A percentile compares a stretch with the other conserved stretches of the same genome.
These are phyloP conservation scores for Neonectria coccinea DNA, from an alignment of 2,329 filamentous ascomycete genomes.

Conservation along the genomic window DNA sequence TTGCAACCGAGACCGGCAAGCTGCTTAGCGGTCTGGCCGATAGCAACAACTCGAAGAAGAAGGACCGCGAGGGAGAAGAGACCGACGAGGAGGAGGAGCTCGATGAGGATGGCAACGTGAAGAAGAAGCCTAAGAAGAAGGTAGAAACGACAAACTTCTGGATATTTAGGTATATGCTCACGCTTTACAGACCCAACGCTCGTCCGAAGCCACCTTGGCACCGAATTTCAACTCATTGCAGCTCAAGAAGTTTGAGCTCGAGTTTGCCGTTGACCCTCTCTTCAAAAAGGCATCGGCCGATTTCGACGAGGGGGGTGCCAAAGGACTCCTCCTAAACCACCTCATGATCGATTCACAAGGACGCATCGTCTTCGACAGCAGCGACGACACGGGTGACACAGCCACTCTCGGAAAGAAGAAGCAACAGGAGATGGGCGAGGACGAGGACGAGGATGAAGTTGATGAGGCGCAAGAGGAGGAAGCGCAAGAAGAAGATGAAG, in stretches of 20 bases:
- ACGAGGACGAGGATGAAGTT: conserved; percentile 46
- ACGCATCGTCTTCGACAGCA: conserved; percentile 97
- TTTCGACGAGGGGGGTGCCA: conserved; percentile 97
- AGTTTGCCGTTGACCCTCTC: conserved; percentile 96
- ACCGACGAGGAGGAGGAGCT: conserved; percentile 73
- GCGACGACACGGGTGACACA: conserved; percentile 79
- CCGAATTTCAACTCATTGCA: conserved; percentile 89
- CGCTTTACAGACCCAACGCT: conserved; percentile 69
- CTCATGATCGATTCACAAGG: conserved; percentile 94
- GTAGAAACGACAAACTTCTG: conserved; percentile 54
- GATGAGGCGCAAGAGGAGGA: conserved; percentile 52
- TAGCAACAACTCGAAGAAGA: conserved; percentile 82
- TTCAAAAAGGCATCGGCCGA: conserved; percentile 99
- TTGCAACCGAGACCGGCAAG: conserved; percentile 96
- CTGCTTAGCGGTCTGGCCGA: conserved; percentile 93
- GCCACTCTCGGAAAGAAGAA: conserved; percentile 50
- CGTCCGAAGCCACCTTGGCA: conserved; percentile 92
- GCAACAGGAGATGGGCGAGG: conserved; percentile 55
- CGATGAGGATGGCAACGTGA: conserved; percentile 69
- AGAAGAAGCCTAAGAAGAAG: conserved; percentile 80
- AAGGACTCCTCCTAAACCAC: conserved; percentile 93
- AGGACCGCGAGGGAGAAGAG: conserved; percentile 75
- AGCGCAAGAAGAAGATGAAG: conserved; percentile 56
- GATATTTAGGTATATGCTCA: conserved; percentile 22
- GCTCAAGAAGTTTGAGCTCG: conserved; percentile 96